These are phyloP conservation scores for Myxozyma geophila DNA, from an alignment of 805 yeast genomes.

Conservation along the genomic window DNA sequence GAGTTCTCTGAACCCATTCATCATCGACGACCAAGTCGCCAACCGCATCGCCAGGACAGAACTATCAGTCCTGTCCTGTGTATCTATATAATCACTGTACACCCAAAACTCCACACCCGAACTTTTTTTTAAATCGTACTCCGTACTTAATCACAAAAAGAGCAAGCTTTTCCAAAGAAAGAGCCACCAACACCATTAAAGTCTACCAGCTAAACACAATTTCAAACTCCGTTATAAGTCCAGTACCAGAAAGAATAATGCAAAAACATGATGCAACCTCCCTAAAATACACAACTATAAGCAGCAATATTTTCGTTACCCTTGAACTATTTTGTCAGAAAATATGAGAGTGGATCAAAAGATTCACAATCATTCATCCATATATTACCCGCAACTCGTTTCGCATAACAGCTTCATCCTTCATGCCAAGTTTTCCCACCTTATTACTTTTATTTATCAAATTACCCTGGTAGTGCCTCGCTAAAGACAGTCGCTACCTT, in stretches of 20 bases:
- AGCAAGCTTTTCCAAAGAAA: not conserved
- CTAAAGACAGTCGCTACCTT: not conserved
- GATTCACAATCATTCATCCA: not conserved
- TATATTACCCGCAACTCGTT: not conserved
- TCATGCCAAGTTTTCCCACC: not conserved
- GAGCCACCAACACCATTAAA: not conserved
- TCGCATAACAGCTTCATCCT: not conserved
- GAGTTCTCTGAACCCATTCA: no score
- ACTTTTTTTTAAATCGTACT: not conserved
- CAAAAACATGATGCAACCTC: not conserved
- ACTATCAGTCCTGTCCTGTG: no score
- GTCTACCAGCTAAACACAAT: not conserved
- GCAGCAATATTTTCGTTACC: not conserved
- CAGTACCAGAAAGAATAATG: not conserved
- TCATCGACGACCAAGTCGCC: no score
- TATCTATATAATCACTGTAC: slow-evolving; percentile 1
- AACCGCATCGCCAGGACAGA: no score
- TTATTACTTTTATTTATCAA: slow-evolving; percentile 8
- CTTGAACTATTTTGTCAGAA: not conserved
- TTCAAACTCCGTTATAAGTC: not conserved
- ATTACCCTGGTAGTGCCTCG: slow-evolving; percentile 12
- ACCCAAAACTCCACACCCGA: not conserved
- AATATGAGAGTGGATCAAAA: not conserved
- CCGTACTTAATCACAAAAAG: not conserved
- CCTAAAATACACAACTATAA: slow-evolving; percentile 1